Percentiles rank a stretch among this genome's conserved stretches.
phyloP scores from a whole-genome alignment of 352 stramenopile genomes.

The Peronospora belbahrii region DNA sequence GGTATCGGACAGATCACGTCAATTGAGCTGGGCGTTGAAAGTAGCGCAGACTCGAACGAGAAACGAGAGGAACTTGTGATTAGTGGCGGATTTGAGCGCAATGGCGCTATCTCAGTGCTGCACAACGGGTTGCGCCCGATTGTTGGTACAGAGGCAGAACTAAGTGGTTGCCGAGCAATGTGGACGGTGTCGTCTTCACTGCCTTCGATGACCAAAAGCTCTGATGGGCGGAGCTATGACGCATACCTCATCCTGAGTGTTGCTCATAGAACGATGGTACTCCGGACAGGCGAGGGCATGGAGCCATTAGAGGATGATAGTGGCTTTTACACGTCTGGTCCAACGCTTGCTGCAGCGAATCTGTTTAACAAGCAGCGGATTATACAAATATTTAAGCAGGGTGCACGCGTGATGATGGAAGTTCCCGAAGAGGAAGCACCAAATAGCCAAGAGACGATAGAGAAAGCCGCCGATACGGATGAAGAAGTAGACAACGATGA shows the following conservation, averaged over 20 bases:
- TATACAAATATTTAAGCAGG: slow-evolving; percentile 83
- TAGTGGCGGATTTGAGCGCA: slow-evolving; percentile 55
- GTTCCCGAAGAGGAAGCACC: slow-evolving; percentile 29
- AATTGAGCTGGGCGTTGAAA: slow-evolving; percentile 71
- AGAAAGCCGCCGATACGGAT: slow-evolving; percentile 7
- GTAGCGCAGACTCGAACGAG: slow-evolving; percentile 69
- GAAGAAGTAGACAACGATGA: slow-evolving; percentile 24
- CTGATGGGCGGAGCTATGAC: slow-evolving; percentile 53
- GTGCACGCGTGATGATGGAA: slow-evolving; percentile 74
- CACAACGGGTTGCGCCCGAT: slow-evolving; percentile 79
- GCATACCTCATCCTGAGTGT: slow-evolving; percentile 80
- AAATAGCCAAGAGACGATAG: slow-evolving; percentile 16
- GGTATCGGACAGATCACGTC: slow-evolving; percentile 79
- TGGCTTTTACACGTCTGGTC: slow-evolving; percentile 76
- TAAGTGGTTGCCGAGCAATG: slow-evolving; percentile 78
- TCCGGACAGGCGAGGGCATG: slow-evolving; percentile 79
- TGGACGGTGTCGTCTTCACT: slow-evolving; percentile 77
- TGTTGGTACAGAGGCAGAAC: slow-evolving; percentile 69
- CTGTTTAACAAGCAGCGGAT: slow-evolving; percentile 78
- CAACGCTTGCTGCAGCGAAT: slow-evolving; percentile 71
- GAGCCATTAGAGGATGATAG: slow-evolving; percentile 76
- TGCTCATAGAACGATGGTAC: slow-evolving; percentile 76
- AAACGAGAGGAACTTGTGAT: slow-evolving; percentile 74
- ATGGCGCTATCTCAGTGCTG: slow-evolving; percentile 62
- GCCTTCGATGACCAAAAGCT: slow-evolving; percentile 34